phyloP scores from a whole-genome alignment of 1,284 basidiomycete species.

The Wolfiporia cocos region DNA sequence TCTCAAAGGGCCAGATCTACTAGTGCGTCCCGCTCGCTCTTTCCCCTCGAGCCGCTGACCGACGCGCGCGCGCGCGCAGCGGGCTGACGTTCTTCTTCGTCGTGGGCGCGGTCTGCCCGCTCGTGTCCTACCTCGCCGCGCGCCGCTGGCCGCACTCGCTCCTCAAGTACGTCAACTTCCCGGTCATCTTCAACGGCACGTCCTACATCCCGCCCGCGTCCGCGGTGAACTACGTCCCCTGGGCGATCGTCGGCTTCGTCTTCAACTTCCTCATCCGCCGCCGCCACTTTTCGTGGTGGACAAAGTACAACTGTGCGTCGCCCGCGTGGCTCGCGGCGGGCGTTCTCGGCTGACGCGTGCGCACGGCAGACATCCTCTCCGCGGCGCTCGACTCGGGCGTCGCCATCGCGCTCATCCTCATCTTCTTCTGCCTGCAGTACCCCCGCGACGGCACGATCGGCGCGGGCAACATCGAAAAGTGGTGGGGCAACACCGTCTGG shows the following conservation, averaged over 20 bases:
- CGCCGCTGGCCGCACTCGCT: constrained; percentile 38
- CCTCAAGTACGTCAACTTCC: constrained; percentile 74
- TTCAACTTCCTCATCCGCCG: constrained; percentile 40
- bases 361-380: constrained; percentile 37
- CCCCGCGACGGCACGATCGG: constrained; percentile 39
- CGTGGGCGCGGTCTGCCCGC: constrained; percentile 35
- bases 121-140: constrained; percentile 30
- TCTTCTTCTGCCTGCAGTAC: constrained; percentile 45
- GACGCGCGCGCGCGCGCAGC: constrained; percentile 35
- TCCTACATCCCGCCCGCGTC: constrained; percentile 34
- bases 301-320: constrained; percentile 39
- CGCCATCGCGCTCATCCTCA: constrained; percentile 36
- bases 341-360: too few relatives aligned
- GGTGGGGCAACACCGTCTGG: constrained; percentile 40
- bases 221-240: constrained; percentile 38
- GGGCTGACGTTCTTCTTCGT: constrained; percentile 43
- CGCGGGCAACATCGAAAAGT: constrained; percentile 25
- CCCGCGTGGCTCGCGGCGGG: not conserved
- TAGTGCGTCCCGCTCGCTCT: constrained; percentile 15
- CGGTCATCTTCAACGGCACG: constrained; percentile 35
- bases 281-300: constrained; percentile 38
- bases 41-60: not conserved
- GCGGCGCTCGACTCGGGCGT: constrained; percentile 43
- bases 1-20: constrained; percentile 35
- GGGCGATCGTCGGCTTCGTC: constrained; percentile 33